These are phyloP conservation scores for Lentinula lateritia DNA, from an alignment of 768 basidiomycete genomes.

Conservation along the genomic window DNA sequence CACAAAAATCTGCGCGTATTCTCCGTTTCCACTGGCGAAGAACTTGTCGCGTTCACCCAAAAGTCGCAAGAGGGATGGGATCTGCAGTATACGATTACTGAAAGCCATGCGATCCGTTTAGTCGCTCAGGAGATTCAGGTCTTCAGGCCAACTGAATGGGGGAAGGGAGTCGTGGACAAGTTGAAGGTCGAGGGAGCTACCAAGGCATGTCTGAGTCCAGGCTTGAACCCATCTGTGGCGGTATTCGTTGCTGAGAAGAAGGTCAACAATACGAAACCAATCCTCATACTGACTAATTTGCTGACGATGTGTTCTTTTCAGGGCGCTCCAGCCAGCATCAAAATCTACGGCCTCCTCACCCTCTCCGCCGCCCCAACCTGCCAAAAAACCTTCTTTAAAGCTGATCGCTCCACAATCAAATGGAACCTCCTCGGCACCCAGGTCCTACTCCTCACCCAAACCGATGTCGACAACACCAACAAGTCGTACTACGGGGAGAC, in stretches of 20 bases:
- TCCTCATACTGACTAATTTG: neutral
- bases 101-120: slow-evolving; percentile 78
- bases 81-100: slow-evolving; percentile 85
- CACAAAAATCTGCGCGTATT: slow-evolving; percentile 95
- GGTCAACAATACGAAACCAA: slow-evolving; percentile 31
- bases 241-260: slow-evolving; percentile 95
- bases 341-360: slow-evolving; percentile 70
- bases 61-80: slow-evolving; percentile 92
- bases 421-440: slow-evolving; percentile 96
- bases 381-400: slow-evolving; percentile 93
- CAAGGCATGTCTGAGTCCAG: slow-evolving; percentile 71
- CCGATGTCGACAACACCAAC: slow-evolving; percentile 95
- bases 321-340: slow-evolving; percentile 86
- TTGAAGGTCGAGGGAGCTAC: slow-evolving; percentile 82
- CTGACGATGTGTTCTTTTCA: slow-evolving; percentile 18
- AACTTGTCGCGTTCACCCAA: slow-evolving; percentile 83
- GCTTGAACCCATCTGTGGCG: slow-evolving; percentile 83
- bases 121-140: slow-evolving; percentile 82
- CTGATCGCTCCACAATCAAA: slow-evolving; percentile 88
- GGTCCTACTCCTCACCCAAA: slow-evolving; percentile 86
- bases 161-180: slow-evolving; percentile 74
- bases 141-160: slow-evolving; percentile 76
- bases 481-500: slow-evolving; percentile 99
- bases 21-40: slow-evolving; percentile 78
- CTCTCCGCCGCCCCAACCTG: slow-evolving; percentile 63